These are phyloP conservation scores for Trypanosoma cruzi DNA, from an alignment of 208 protist genomes.

Conservation along the genomic window DNA sequence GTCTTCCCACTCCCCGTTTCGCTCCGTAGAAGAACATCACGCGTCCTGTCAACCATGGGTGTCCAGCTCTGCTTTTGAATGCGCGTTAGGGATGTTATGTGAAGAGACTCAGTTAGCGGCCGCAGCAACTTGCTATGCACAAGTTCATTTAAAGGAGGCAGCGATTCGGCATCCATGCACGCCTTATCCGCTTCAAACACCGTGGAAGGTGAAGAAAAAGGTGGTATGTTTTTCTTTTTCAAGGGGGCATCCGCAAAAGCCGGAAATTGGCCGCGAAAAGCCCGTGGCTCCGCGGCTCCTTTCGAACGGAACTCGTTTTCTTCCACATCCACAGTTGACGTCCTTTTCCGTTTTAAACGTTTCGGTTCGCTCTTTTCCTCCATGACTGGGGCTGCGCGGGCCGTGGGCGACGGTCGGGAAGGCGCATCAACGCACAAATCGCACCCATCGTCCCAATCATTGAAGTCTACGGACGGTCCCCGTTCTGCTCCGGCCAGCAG, in stretches of 20 bases:
- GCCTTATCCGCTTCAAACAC: slow-evolving; percentile 56
- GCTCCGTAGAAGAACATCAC: slow-evolving; percentile 62
- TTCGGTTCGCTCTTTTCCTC: neutral
- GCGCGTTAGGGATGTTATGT: slow-evolving; percentile 45
- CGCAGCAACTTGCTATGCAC: slow-evolving; percentile 75
- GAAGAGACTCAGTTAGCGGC: slow-evolving; percentile 58
- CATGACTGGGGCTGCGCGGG: neutral
- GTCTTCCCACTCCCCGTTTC: slow-evolving; percentile 93
- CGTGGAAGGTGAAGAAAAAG: slow-evolving; percentile 4
- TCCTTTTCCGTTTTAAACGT: neutral
- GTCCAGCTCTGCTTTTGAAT: slow-evolving; percentile 36
- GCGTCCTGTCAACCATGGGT: slow-evolving; percentile 29
- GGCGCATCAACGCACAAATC: neutral
- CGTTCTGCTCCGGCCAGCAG: slow-evolving; percentile 19
- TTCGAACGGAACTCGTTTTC: neutral
- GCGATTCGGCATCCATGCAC: slow-evolving; percentile 33
- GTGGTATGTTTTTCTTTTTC: neutral
- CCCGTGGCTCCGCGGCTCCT: neutral
- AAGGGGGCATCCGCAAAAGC: neutral
- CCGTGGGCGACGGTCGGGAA: neutral
- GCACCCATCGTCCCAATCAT: neutral
- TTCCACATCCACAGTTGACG: neutral
- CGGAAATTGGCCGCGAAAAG: neutral
- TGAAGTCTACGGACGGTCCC: neutral
- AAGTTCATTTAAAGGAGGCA: slow-evolving; percentile 54